Evolutionary conservation across 495 filamentous ascomycete species (phyloP).

Genomic region (Hyphodiscus hymeniophilus): DNA sequence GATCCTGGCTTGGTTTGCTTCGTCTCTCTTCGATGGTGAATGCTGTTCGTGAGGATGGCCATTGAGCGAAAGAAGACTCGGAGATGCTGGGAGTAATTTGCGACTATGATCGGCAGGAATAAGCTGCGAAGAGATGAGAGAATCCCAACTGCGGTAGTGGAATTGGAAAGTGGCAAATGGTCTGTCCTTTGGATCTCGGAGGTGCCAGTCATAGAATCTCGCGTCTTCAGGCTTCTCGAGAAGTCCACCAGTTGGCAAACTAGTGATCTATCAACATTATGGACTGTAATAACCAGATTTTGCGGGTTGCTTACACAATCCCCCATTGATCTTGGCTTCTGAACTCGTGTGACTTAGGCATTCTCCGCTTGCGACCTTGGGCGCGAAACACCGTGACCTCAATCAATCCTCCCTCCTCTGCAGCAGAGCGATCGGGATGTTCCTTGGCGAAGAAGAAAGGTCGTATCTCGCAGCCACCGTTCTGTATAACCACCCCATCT

Average conservation of each 20-base stretch:
- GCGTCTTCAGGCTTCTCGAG: constrained; percentile 38
- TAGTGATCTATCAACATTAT: constrained; percentile 10
- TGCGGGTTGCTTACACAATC: constrained; percentile 31
- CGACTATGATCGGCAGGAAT: constrained; percentile 3
- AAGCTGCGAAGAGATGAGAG: constrained; percentile 16
- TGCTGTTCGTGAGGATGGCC: constrained; percentile 5
- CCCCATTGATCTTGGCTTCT: constrained; percentile 28
- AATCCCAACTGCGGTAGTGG: constrained; percentile 37
- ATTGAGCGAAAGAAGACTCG: constrained; percentile 6
- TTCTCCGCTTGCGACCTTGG: constrained; percentile 25
- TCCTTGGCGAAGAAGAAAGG: constrained; percentile 17
- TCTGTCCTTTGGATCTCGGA: constrained; percentile 37
- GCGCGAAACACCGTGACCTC: constrained; percentile 43
- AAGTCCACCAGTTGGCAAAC: constrained; percentile 35
- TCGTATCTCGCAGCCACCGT: constrained; percentile 17
- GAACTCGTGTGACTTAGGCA: constrained; percentile 28
- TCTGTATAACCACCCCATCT: constrained; percentile 18
- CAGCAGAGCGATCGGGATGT: constrained; percentile 20
- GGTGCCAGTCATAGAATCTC: constrained; percentile 35
- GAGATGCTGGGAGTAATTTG: constrained; percentile 12
- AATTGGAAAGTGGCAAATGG: constrained; percentile 40
- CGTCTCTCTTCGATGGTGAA: not conserved
- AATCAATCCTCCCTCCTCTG: constrained; percentile 43
- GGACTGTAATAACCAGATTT: too few species aligned
- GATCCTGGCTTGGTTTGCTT: not conserved